These are phyloP conservation scores for Prunella vulgaris DNA, from an alignment of 257 asterid genomes.

Conservation along the genomic window DNA sequence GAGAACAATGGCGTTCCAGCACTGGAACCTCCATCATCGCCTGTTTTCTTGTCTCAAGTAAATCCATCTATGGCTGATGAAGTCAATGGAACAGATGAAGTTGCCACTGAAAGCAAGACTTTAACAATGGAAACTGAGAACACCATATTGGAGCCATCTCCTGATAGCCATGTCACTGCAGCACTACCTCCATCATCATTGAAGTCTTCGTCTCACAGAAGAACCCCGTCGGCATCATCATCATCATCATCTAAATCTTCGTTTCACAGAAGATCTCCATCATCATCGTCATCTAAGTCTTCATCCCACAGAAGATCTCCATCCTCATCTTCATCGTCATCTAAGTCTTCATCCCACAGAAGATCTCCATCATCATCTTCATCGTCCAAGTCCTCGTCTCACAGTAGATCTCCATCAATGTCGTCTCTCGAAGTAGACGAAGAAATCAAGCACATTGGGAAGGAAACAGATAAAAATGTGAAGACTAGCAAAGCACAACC, in stretches of 20 bases:
- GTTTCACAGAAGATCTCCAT: neutral
- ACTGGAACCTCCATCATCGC: no score
- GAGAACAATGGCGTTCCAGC: no score
- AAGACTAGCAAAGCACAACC: constrained; percentile 10
- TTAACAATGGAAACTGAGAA: neutral
- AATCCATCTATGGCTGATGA: neutral
- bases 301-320: neutral
- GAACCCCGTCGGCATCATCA: neutral
- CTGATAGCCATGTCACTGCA: neutral
- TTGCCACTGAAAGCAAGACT: neutral
- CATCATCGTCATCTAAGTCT: neutral
- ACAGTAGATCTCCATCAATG: neutral
- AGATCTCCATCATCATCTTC: neutral
- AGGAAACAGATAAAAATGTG: constrained; percentile 15
- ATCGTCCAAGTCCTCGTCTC: neutral
- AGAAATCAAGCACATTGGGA: constrained; percentile 1
- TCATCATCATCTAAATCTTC: neutral
- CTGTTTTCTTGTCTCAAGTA: constrained; percentile 24
- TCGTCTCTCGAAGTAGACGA: constrained; percentile 18
- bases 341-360: neutral
- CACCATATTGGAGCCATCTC: neutral
- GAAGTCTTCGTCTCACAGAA: neutral
- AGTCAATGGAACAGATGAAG: neutral
- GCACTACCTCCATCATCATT: constrained; percentile 14
- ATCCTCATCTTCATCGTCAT: neutral